Evolutionary conservation across 768 basidiomycete species (phyloP), one percentile per base, ranked within the genome.

Genomic region (Leccinum imitatum): DNA sequence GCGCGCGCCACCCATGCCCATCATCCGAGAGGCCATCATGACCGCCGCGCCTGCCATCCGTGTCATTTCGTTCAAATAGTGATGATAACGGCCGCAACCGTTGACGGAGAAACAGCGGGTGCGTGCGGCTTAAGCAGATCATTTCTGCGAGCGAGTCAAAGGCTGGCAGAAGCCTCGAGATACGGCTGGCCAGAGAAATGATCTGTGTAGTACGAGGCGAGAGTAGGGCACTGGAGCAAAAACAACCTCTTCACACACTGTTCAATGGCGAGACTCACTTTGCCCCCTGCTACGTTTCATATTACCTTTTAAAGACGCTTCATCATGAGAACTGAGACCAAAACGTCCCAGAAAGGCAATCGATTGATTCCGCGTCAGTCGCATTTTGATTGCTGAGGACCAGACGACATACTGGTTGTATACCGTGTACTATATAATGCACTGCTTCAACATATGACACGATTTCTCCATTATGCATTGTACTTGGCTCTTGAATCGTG

Each of bases 21-120:
- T 96, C 63, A 76, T 97, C 4, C 86, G 87, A 41, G 73, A 86
- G 67, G 95, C 94, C 0, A 76, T 97, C 54, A 68, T 82, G 23
- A 69, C 80, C 3, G 87, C 85, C 2, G 81, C 91, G 4, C 95
- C 95, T 1, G 84, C 86, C 1, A 85, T 95, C 27, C 80, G 85
- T 25, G 78, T 78, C 52, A 69, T 84, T 60, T 83, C 80, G 30
- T 81, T 85, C 64, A 84, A 84, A 56, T 78, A 79, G 80, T 76
- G n/a, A 71, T 86, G 11, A 73, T 79, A 48, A 83, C 80, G 44
- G 44, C 94, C 95, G 0, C 76, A 84, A 13, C 85, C 92, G 1
- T 78, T 97, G 58, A 86, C 80, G 55, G 93, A 94, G 76, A 85
- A 89, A 69, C 93, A 95, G 76, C 80, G 93, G 37, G 83, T 85